phyloP scores from a whole-genome alignment of 441 rosid species.

The Hura crepitans region DNA sequence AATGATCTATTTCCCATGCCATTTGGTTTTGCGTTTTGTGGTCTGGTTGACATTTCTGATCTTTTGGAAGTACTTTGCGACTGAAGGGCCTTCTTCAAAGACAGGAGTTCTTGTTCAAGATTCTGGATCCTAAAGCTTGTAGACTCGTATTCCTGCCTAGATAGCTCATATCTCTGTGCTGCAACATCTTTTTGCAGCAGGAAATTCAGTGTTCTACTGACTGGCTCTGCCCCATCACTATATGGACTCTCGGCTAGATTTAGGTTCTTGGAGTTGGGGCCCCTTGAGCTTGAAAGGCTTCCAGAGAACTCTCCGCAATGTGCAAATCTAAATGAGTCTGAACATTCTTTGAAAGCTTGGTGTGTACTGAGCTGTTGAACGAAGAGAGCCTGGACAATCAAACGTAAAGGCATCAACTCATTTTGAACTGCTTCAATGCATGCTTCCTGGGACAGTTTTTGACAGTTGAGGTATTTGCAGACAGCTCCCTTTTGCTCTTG shows the following conservation, averaged over 20 bases:
- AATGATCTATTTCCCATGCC: constrained; percentile 42
- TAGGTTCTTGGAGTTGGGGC: constrained; percentile 46
- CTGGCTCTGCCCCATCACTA: constrained; percentile 42
- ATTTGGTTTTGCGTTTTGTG: constrained; percentile 27
- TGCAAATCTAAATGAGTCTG: constrained; percentile 58
- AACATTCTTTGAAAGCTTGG: constrained; percentile 70
- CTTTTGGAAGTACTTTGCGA: constrained; percentile 35
- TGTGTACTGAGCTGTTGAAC: constrained; percentile 72
- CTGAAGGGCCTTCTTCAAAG: constrained; percentile 53
- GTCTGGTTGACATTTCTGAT: constrained; percentile 30
- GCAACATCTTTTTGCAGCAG: constrained; percentile 44
- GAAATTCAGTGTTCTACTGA: constrained; percentile 42
- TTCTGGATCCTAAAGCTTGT: constrained; percentile 74
- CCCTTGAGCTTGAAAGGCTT: constrained; percentile 54
- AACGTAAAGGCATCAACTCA: constrained; percentile 70
- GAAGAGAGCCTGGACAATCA: constrained; percentile 69
- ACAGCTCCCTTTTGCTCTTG: constrained; percentile 59
- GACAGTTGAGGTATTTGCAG: constrained; percentile 68
- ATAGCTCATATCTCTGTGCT: constrained; percentile 30
- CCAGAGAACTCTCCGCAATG: constrained; percentile 50
- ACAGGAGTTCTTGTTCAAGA: constrained; percentile 58
- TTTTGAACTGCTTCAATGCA: constrained; percentile 74
- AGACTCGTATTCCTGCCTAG: constrained; percentile 53
- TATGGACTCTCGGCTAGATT: constrained; percentile 46
- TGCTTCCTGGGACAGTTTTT: constrained; percentile 60